Evolutionary conservation across 2,329 filamentous ascomycete species (phyloP).

Genomic region (Balansia obtecta): DNA sequence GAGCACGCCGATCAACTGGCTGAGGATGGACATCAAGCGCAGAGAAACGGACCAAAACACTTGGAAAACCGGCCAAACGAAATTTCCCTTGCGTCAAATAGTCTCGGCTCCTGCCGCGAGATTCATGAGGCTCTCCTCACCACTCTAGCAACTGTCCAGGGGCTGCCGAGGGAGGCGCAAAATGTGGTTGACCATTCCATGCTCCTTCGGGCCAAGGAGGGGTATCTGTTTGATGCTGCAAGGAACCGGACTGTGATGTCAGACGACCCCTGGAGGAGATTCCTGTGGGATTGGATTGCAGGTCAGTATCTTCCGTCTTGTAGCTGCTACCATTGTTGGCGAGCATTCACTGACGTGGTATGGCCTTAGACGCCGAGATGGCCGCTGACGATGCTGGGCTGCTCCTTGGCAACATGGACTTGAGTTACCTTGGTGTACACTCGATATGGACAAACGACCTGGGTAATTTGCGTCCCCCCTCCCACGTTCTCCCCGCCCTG

Average conservation of each 20-base stretch:
- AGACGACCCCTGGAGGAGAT: slow-evolving; percentile 63
- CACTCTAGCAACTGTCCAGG: slow-evolving; percentile 30
- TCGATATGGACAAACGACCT: slow-evolving; percentile 61
- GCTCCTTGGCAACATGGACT: slow-evolving; percentile 53
- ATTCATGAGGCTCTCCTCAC: slow-evolving; percentile 43
- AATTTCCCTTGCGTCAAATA: slow-evolving; percentile 25
- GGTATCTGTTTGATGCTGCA: slow-evolving; percentile 50
- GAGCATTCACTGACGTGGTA: neutral
- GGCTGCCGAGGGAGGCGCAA: slow-evolving; percentile 38
- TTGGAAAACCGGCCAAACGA: slow-evolving; percentile 22
- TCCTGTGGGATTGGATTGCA: slow-evolving; percentile 66
- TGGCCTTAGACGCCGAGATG: slow-evolving; percentile 42
- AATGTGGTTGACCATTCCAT: slow-evolving; percentile 43
- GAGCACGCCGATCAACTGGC: slow-evolving; percentile 13
- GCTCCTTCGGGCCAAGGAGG: slow-evolving; percentile 47
- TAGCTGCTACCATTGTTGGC: neutral
- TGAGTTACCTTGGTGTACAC: slow-evolving; percentile 64
- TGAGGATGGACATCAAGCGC: slow-evolving; percentile 14
- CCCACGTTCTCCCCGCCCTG: neutral
- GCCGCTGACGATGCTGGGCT: slow-evolving; percentile 57
- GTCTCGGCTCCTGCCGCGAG: slow-evolving; percentile 37
- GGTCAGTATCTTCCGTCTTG: slow-evolving; percentile 30
- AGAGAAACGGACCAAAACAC: slow-evolving; percentile 13
- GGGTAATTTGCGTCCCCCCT: slow-evolving; percentile 29
- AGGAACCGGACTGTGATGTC: slow-evolving; percentile 55